Percentiles rank a stretch among this genome's conserved stretches.
These are phyloP conservation scores for Trichoderma gamsii DNA, from an alignment of 495 filamentous ascomycete species.

Conservation along the genomic window DNA sequence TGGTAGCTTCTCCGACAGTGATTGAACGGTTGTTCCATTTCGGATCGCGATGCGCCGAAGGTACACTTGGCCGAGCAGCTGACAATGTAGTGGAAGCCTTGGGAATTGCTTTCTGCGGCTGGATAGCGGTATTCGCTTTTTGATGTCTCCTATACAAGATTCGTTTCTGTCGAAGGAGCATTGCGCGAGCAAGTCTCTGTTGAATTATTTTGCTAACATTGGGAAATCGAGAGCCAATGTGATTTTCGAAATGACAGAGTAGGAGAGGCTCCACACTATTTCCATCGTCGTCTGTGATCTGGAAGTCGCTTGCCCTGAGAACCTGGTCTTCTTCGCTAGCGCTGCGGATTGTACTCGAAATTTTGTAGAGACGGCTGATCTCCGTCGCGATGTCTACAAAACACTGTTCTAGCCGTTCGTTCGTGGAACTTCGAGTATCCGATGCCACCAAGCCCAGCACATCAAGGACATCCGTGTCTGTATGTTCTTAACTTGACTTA, in stretches of 20 bases:
- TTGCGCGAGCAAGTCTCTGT: neutral
- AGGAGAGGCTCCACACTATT: neutral
- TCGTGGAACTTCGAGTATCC: neutral
- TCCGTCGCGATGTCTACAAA: neutral
- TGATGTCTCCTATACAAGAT: neutral
- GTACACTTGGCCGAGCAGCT: neutral
- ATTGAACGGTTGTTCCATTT: too few relatives aligned
- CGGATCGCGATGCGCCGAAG: too few relatives aligned
- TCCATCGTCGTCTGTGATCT: neutral
- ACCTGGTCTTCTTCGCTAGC: neutral
- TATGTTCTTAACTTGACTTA: neutral
- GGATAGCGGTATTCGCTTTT: neutral
- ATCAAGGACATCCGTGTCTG: neutral
- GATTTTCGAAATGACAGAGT: neutral
- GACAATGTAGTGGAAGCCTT: neutral
- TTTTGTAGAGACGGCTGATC: neutral
- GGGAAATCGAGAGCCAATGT: neutral
- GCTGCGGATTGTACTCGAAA: neutral
- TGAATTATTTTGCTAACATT: neutral
- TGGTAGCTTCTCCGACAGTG: too few relatives aligned
- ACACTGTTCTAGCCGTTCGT: neutral
- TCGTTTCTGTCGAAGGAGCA: neutral
- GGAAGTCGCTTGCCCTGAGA: neutral
- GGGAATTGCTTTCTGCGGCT: neutral
- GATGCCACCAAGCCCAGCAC: neutral